Evolutionary conservation across 192 early-diverging fungal genomes (phyloP).

Genomic region (Obelidium mucronatum): DNA sequence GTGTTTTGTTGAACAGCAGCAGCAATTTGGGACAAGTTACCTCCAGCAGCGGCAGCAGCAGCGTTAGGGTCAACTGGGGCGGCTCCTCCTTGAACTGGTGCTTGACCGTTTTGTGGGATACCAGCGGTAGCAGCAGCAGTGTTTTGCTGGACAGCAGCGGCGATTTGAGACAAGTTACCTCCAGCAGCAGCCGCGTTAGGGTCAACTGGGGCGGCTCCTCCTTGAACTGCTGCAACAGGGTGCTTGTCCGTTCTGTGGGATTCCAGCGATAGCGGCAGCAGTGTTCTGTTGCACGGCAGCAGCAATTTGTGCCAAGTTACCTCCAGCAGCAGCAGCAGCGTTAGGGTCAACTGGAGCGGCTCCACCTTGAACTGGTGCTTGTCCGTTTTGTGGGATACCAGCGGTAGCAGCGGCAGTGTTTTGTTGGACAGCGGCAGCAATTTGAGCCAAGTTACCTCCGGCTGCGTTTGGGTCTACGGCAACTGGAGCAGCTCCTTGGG

Average conservation of each 20-base stretch:
- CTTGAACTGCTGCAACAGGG: neutral
- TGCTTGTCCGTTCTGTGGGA: neutral
- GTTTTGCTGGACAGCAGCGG: neutral
- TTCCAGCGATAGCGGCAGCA: neutral
- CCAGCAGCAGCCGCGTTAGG: neutral
- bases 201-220: neutral
- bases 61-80: neutral
- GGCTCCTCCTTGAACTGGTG: neutral
- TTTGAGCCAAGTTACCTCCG: neutral
- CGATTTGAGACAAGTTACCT: neutral
- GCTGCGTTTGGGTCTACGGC: neutral
- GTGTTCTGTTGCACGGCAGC: neutral
- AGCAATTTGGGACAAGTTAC: neutral
- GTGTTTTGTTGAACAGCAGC: neutral
- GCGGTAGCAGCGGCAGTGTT: neutral
- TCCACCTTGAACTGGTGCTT: neutral
- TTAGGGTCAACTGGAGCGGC: neutral
- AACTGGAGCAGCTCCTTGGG: neutral
- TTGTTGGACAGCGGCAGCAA: neutral
- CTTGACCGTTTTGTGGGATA: neutral
- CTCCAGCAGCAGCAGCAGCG: neutral
- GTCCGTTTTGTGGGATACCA: neutral
- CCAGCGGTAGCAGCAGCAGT: neutral
- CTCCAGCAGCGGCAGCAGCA: neutral
- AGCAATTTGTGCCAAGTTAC: neutral